Evolutionary conservation across 73 alveolate genomes (phyloP), one percentile per base, ranked within the genome.

Genomic region (Paramecium sexaurelia): DNA sequence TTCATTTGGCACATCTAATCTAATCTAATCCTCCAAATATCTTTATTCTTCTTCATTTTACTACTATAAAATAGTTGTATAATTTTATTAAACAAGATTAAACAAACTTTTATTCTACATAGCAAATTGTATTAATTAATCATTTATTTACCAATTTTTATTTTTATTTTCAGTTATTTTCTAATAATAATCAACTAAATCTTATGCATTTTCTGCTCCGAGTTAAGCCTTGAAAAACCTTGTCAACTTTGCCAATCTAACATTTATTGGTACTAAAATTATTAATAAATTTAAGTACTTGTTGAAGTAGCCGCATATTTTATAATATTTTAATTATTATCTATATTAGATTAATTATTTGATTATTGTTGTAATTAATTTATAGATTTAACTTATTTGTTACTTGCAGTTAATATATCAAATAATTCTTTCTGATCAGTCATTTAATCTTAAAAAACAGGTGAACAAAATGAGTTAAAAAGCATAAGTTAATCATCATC

Each of bases 391-490:
- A 11, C 22, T 27, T 78, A 78, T 78, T 39, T 39, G 41, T 51
- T 17, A 51, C 33, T 51, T 51, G 43, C 73, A 22, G 73, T 78
- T 10, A 78, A 24, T 2, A 40, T 41, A 78, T 37, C 47, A n/a
- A 78, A 41, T 17, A 32, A 32, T 19, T 78, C 71, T 43, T 78
- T 41, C 19, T 78, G 7, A 13, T 26, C 55, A 10, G 71, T 41
- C 73, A 22, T 41, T 43, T 78, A 24, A 39, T 78, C 55, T 6
- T 39, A 78, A 10, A 78, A 45, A 4, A 78, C 55, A 45, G 90
- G 90, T 7, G 43, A 78, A 78, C 90, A 78, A 78, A 78, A 78
- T 20, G 75, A 13, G 41, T 78, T 78, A 27, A 78, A 78, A 9
- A 78, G 51, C 55, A 40, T 78, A 1, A 78, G 36, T 26, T 78